Base-by-base conservation (phyloP, 495 filamentous ascomycete genomes). In the Penicillium samsonianum region DNA sequence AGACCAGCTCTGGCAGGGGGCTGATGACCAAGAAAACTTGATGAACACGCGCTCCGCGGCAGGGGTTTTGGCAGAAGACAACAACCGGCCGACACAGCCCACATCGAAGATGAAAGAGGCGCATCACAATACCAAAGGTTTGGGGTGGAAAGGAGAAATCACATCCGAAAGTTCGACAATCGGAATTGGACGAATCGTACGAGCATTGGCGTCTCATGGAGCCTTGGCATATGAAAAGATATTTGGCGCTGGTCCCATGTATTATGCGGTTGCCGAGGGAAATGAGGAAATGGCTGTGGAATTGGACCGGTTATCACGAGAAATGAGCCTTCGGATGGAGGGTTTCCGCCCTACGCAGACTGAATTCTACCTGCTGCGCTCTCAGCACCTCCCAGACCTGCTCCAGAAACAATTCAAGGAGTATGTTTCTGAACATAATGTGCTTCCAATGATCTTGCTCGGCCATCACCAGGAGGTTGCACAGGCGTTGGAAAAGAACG, bases 211-310 rank as follows among this genome's bases (percentile, higher is more conserved):
- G 22, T 35, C 23, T 11, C 31, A 53, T 19, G 49, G 56, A 17
- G 56, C 40, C 5, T 23, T 58, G 19, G 22, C 50, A 16, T 11
- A 25, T 10, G 38, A 38, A 8, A n/a, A n/a, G 8, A 6, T 5
- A 6, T 19, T 10, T 23, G 38, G 25, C 4, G 6, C 6, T 45
- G 23, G 45, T n/a, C 51, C 58, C 11, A 44, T 60, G 26, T 55
- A 25, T 6, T 35, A 55, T 45, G 58, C 58, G 17, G 40, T 44
- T 37, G 22, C 4, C 14, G 8, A 47, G 10, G 63, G 40, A 0
- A 38, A 53, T 46, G 60, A 63, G 17, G 60, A 66, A 31, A 63
- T 66, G 60, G 45, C 33, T 9, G 57, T 35, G 14, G 63, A 60
- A 22, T 33, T 66, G 11, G 45, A 57, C 14, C 23, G 57, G 10